phyloP scores from a whole-genome alignment of 371 early-diverging fungal species.

The Mucor lusitanicus region DNA sequence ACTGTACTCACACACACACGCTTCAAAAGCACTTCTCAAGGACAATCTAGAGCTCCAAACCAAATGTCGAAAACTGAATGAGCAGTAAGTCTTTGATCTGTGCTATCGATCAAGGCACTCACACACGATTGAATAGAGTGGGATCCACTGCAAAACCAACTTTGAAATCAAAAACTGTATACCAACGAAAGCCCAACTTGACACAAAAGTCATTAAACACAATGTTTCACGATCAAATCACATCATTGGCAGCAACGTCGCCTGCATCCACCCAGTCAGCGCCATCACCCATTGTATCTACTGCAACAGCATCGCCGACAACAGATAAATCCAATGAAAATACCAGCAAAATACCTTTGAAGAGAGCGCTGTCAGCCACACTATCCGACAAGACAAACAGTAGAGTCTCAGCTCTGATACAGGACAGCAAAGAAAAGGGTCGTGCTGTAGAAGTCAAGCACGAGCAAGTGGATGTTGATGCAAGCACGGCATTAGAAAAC shows the following conservation, averaged over 20 bases:
- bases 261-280: not conserved
- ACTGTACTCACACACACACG: not conserved
- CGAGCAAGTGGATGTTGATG: not conserved
- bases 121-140: not conserved
- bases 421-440: not conserved
- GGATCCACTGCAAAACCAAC: not conserved
- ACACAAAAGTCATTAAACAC: not conserved
- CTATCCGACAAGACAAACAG: not conserved
- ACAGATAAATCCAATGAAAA: not conserved
- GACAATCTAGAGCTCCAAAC: not conserved
- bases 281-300: not conserved
- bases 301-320: not conserved
- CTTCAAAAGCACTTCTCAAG: not conserved
- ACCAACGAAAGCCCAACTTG: not conserved
- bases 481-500: not conserved
- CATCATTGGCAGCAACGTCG: not conserved
- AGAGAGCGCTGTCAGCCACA: not conserved
- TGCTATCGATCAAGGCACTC: not conserved
- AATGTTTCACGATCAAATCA: not conserved
- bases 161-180: not conserved
- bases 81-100: not conserved
- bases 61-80: not conserved
- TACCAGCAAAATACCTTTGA: not conserved
- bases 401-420: too few species aligned
- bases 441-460: not conserved